These are phyloP conservation scores for Phycomyces blakesleeanus DNA, from an alignment of 192 early-diverging fungal species.

Conservation along the genomic window DNA sequence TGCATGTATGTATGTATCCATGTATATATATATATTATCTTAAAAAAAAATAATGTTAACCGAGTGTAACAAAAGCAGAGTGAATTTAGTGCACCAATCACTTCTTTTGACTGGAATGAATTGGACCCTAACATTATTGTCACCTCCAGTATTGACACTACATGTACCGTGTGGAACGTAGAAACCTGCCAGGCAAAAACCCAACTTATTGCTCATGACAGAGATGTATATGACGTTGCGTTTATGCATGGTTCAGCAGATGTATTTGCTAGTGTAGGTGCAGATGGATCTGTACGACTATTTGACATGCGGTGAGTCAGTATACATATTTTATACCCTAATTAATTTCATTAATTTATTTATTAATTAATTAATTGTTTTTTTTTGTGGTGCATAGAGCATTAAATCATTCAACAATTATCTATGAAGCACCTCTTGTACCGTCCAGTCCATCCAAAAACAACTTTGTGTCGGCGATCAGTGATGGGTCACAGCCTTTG, in stretches of 20 bases:
- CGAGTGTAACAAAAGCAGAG: constrained; percentile 39
- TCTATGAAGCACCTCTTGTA: constrained; percentile 78
- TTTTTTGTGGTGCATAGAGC: constrained; percentile 49
- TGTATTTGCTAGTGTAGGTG: constrained; percentile 92
- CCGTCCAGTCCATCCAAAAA: constrained; percentile 26
- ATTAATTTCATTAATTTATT: no score
- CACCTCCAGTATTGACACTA: constrained; percentile 93
- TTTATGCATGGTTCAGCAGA: constrained; percentile 80
- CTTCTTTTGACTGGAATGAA: constrained; percentile 96
- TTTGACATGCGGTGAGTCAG: constrained; percentile 79
- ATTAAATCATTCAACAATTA: constrained; percentile 95
- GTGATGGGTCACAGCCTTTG: constrained; percentile 53
- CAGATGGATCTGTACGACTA: constrained; percentile 92
- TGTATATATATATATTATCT: no score
- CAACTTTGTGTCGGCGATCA: constrained; percentile 14
- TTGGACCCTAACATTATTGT: constrained; percentile 77
- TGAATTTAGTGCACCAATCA: constrained; percentile 83
- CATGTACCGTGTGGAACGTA: constrained; percentile 97
- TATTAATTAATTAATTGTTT: no score
- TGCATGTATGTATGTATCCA: no score
- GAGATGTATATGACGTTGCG: constrained; percentile 95
- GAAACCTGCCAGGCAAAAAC: constrained; percentile 92
- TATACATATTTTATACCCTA: neutral
- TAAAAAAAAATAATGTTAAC: constrained; percentile 3
- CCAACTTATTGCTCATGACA: constrained; percentile 97